Evolutionary conservation across 768 basidiomycete genomes (phyloP).

Genomic region (Tricholoma bakamatsutake): DNA sequence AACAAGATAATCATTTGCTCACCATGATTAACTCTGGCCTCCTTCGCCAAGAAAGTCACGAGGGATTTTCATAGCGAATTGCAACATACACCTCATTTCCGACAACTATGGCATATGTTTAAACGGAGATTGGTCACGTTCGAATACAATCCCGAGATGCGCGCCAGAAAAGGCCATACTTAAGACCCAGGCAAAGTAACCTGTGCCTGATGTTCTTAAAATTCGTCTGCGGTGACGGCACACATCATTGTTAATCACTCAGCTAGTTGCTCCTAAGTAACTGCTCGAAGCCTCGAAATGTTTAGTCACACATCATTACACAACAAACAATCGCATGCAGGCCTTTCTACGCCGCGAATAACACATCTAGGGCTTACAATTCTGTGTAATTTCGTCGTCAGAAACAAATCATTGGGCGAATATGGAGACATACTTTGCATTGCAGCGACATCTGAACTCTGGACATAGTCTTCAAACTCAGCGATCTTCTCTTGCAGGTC

Average conservation of each 20-base stretch:
- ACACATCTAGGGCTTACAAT: slow-evolving; percentile 11
- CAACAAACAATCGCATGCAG: background rate
- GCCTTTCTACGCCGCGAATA: background rate
- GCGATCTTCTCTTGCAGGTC: slow-evolving; percentile 89
- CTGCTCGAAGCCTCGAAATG: background rate
- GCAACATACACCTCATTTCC: slow-evolving; percentile 12
- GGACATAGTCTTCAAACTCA: slow-evolving; percentile 84
- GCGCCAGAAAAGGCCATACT: background rate
- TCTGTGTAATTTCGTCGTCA: slow-evolving; percentile 17
- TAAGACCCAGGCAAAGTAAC: background rate
- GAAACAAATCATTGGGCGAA: background rate
- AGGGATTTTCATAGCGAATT: background rate
- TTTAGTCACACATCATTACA: slow-evolving; percentile 1
- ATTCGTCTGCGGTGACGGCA: background rate
- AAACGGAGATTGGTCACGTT: background rate
- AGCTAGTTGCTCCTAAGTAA: background rate
- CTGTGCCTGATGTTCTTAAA: slow-evolving; percentile 5
- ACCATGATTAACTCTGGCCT: background rate
- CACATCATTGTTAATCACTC: background rate
- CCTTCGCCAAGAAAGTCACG: background rate
- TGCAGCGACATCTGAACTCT: slow-evolving; percentile 87
- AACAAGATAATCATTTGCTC: background rate
- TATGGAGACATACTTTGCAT: slow-evolving; percentile 74
- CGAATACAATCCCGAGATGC: slow-evolving; percentile 1
- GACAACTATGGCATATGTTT: slow-evolving; percentile 6